A percentile compares a stretch with the other conserved stretches of the same genome.
These are phyloP conservation scores for Amanita rimosa DNA, from an alignment of 768 basidiomycete species.

Conservation along the genomic window DNA sequence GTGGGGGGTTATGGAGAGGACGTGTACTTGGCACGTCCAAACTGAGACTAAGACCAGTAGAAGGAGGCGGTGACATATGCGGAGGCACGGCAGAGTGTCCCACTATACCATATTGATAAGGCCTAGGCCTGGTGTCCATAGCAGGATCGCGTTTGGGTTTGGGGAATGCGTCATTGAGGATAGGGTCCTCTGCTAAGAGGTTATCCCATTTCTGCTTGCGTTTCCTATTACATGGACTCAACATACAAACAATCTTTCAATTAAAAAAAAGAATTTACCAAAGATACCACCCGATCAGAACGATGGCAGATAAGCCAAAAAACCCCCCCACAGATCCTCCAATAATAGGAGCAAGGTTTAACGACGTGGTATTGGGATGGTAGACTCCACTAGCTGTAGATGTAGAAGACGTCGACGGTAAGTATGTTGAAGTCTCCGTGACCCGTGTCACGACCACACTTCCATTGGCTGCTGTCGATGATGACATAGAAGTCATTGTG, in stretches of 20 bases:
- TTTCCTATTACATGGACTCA: constrained; percentile 11
- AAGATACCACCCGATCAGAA: constrained; percentile 15
- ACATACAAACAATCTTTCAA: neutral
- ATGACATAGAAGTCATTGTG: constrained; percentile 6
- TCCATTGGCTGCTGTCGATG: constrained; percentile 7
- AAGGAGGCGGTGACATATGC: constrained; percentile 24
- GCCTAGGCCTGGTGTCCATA: constrained; percentile 28
- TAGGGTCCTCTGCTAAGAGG: constrained; percentile 13
- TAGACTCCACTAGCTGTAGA: neutral
- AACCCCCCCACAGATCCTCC: constrained; percentile 19
- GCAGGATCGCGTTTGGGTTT: neutral
- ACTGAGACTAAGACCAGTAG: constrained; percentile 16
- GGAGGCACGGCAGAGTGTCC: constrained; percentile 29
- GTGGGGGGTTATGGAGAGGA: neutral
- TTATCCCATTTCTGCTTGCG: constrained; percentile 14
- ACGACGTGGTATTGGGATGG: neutral
- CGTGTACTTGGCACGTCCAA: constrained; percentile 11
- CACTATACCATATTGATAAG: constrained; percentile 55
- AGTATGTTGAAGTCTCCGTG: constrained; percentile 5
- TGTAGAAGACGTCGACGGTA: neutral
- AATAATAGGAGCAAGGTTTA: constrained; percentile 14
- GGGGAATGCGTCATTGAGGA: constrained; percentile 2
- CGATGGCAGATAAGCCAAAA: constrained; percentile 13
- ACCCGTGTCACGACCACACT: constrained; percentile 1
- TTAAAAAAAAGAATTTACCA: constrained; percentile 12